These are phyloP conservation scores for Debaryomyces psychrophilus DNA, from an alignment of 1,139 yeast species.

Conservation along the genomic window DNA sequence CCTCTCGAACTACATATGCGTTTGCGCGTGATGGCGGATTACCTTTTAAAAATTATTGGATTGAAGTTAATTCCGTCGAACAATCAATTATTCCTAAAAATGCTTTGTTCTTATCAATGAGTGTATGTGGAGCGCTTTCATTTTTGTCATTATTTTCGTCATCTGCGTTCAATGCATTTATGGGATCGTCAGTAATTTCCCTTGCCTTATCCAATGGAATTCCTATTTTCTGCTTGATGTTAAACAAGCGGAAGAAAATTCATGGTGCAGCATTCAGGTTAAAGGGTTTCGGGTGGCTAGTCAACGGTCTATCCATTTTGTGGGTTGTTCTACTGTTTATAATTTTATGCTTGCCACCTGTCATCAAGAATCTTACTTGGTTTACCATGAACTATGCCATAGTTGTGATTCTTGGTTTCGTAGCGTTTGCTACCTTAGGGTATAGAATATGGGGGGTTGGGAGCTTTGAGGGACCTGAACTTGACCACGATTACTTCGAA, in stretches of 20 bases:
- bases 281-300: slow-evolving; percentile 64
- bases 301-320: slow-evolving; percentile 60
- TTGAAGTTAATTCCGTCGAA: slow-evolving; percentile 62
- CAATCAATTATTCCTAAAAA: slow-evolving; percentile 67
- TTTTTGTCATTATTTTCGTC: slow-evolving; percentile 67
- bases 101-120: slow-evolving; percentile 71
- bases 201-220: slow-evolving; percentile 77
- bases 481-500: slow-evolving; percentile 55
- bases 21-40: slow-evolving; percentile 89
- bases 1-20: slow-evolving; percentile 84
- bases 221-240: slow-evolving; percentile 65
- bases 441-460: slow-evolving; percentile 63
- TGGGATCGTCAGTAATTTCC: slow-evolving; percentile 84
- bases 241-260: slow-evolving; percentile 63
- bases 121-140: slow-evolving; percentile 62
- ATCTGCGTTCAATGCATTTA: slow-evolving; percentile 81
- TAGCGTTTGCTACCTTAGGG: slow-evolving; percentile 50
- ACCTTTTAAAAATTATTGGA: slow-evolving; percentile 69
- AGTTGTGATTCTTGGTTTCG: slow-evolving; percentile 56
- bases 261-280: slow-evolving; percentile 74
- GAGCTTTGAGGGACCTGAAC: slow-evolving; percentile 66
- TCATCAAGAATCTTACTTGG: slow-evolving; percentile 60
- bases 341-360: slow-evolving; percentile 74
- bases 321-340: slow-evolving; percentile 66
- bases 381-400: slow-evolving; percentile 75